Conservation (phyloP, 2,329 filamentous ascomycete genomes). For the Botrytis paeoniae region DNA sequence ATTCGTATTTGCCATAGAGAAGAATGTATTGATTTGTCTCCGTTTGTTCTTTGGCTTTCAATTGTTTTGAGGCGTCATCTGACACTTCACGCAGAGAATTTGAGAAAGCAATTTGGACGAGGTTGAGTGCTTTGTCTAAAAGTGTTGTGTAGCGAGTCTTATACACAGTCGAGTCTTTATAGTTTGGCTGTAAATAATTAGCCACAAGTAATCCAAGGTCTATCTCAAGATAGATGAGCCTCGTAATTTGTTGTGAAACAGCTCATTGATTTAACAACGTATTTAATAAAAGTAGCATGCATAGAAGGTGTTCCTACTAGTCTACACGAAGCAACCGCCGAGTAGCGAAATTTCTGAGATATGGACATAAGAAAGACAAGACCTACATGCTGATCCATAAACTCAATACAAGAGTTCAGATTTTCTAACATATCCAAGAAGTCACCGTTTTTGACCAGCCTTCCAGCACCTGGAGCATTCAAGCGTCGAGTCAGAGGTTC, state of each 20-base stretch:
- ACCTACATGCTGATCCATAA: conserved; percentile 82
- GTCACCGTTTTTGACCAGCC: conserved; percentile 76
- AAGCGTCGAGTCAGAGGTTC: conserved; percentile 86
- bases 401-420: conserved; percentile 85
- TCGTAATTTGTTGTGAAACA: neutral
- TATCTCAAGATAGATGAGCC: neutral
- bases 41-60: conserved; percentile 62
- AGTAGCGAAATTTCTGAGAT: neutral
- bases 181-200: conserved; percentile 57
- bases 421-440: conserved; percentile 87
- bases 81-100: conserved; percentile 47
- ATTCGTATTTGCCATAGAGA: conserved; percentile 64
- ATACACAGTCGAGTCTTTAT: conserved; percentile 85
- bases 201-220: conserved; percentile 26
- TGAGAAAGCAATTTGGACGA: conserved; percentile 44
- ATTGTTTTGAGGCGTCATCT: conserved; percentile 59
- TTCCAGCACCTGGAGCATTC: conserved; percentile 87
- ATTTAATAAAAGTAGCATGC: neutral
- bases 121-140: conserved; percentile 63
- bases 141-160: conserved; percentile 82
- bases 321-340: neutral
- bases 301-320: neutral
- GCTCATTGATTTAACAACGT: neutral
- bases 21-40: conserved; percentile 70
- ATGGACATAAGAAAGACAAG: neutral